Conservation (phyloP, 495 filamentous ascomycete species). For the Penicillium pancosmium region DNA sequence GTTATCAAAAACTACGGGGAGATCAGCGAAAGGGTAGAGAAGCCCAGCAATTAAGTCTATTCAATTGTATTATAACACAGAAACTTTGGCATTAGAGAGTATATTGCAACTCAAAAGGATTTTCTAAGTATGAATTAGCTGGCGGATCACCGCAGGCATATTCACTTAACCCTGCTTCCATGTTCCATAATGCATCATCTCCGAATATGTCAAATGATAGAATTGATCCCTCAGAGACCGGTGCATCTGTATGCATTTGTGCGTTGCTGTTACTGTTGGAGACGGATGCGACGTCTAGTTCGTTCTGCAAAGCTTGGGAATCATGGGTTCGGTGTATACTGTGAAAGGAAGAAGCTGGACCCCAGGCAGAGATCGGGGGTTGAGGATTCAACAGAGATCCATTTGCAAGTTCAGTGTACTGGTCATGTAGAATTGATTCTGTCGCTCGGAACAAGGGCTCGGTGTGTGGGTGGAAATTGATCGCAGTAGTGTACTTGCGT, state of each 20-base stretch:
- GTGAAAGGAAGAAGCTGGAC: not conserved
- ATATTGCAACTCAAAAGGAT: constrained; percentile 20
- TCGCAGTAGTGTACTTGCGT: constrained; percentile 22
- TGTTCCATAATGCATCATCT: constrained; percentile 29
- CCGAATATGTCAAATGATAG: constrained; percentile 27
- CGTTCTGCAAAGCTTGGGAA: not conserved
- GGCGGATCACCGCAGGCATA: constrained; percentile 32
- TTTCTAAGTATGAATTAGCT: constrained; percentile 13
- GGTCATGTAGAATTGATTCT: not conserved
- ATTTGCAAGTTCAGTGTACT: not conserved
- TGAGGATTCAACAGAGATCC: constrained; percentile 3
- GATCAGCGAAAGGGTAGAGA: constrained; percentile 26
- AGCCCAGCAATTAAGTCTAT: constrained; percentile 13
- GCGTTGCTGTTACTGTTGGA: not conserved
- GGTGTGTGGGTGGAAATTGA: not conserved
- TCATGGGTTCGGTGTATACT: not conserved
- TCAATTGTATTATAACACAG: not conserved
- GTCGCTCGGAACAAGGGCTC: not conserved
- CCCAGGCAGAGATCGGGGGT: not conserved
- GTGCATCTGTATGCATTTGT: not conserved
- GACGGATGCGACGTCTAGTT: not conserved
- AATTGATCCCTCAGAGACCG: constrained; percentile 17
- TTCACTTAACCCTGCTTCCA: constrained; percentile 34
- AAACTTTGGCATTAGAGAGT: constrained; percentile 2
- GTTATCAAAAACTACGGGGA: constrained; percentile 31